Evolutionary conservation across 345 rosid species (phyloP).

Genomic region (Syzygium aqueum): DNA sequence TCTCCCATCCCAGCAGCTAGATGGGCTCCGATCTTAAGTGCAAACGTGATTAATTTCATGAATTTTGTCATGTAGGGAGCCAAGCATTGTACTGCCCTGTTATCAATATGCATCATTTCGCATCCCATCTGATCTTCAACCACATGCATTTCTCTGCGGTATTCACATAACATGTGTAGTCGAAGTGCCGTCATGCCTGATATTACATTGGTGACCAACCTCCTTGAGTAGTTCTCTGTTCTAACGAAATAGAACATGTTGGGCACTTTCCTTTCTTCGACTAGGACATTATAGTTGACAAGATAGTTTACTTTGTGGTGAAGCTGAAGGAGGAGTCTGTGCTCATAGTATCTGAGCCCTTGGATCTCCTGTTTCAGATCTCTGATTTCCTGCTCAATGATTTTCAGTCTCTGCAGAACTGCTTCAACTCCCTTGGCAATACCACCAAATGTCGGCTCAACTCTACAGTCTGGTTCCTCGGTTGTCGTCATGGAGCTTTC

Average conservation of each 20-base stretch:
- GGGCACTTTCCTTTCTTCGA: constrained; percentile 88
- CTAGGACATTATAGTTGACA: constrained; percentile 72
- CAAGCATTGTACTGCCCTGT: constrained; percentile 51
- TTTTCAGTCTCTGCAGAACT: constrained; percentile 77
- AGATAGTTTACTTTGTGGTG: constrained; percentile 87
- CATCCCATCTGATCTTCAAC: constrained; percentile 86
- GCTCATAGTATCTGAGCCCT: constrained; percentile 85
- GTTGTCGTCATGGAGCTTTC: constrained; percentile 9
- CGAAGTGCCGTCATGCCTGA: constrained; percentile 80
- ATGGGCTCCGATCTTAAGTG: constrained; percentile 88
- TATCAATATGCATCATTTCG: constrained; percentile 85
- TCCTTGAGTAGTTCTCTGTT: constrained; percentile 82
- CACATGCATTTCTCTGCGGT: constrained; percentile 80
- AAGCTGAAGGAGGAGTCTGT: constrained; percentile 78
- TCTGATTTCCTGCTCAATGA: constrained; percentile 90
- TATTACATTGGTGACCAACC: constrained; percentile 60
- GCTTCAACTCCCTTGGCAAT: constrained; percentile 89
- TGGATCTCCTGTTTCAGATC: constrained; percentile 96
- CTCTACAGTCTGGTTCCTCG: constrained; percentile 32
- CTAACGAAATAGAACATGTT: constrained; percentile 78
- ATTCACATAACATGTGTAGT: constrained; percentile 89
- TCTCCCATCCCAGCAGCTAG: constrained; percentile 88
- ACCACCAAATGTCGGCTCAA: constrained; percentile 80
- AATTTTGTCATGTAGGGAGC: constrained; percentile 86
- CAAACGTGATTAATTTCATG: constrained; percentile 82